Conservation (phyloP, 768 basidiomycete genomes). For the Xanthoconium stramineum region DNA sequence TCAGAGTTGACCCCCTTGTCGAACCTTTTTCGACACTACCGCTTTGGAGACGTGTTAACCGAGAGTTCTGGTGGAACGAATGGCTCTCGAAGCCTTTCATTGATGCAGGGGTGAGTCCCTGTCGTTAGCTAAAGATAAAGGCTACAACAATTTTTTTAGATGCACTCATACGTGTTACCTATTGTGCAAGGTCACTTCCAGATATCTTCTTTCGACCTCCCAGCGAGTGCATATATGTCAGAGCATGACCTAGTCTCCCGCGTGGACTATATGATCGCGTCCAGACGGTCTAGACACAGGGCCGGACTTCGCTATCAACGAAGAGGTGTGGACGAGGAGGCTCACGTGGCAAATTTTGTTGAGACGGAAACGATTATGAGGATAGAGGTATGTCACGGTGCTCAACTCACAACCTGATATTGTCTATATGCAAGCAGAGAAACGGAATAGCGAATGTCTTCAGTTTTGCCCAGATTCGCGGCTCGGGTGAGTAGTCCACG, state of each 20-base stretch:
- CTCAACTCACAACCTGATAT: neutral
- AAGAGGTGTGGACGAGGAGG: constrained; percentile 89
- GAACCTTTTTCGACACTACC: constrained; percentile 81
- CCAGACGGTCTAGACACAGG: constrained; percentile 81
- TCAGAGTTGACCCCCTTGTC: constrained; percentile 48
- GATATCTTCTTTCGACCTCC: constrained; percentile 61
- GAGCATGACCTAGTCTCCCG: constrained; percentile 37
- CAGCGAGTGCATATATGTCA: constrained; percentile 37
- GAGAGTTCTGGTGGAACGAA: constrained; percentile 97
- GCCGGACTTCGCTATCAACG: constrained; percentile 94
- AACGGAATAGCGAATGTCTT: constrained; percentile 76
- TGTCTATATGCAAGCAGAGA: constrained; percentile 43
- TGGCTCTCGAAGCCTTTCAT: constrained; percentile 80
- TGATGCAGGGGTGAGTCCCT: constrained; percentile 70
- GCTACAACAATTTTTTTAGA: constrained; percentile 33
- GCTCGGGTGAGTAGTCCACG: constrained; percentile 61
- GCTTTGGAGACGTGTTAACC: constrained; percentile 87
- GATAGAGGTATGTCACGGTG: constrained; percentile 55
- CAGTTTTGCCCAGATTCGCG: constrained; percentile 86
- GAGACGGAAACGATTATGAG: constrained; percentile 90
- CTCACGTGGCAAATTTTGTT: constrained; percentile 93
- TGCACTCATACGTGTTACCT: constrained; percentile 84
- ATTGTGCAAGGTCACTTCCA: constrained; percentile 95
- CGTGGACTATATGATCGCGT: constrained; percentile 80
- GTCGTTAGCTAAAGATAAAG: neutral